Conservation (phyloP, 345 rosid genomes). For the Eucalyptus marginata region DNA sequence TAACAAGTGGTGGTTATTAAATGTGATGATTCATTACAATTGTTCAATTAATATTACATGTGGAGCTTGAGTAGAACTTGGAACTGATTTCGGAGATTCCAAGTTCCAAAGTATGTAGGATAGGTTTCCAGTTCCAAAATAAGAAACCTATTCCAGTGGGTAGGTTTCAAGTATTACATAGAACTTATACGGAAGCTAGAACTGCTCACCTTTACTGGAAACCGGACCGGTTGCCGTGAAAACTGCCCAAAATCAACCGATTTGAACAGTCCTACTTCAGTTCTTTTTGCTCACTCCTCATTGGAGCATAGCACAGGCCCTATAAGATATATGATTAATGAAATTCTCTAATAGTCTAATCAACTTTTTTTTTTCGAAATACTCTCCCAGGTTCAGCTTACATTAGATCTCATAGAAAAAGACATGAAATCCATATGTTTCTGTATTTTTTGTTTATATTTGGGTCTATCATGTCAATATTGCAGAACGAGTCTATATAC, state of each 20-base stretch:
- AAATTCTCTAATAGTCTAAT: not conserved
- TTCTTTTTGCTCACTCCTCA: not conserved
- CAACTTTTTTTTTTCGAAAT: not conserved
- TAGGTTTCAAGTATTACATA: not conserved
- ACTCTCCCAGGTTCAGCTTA: not conserved
- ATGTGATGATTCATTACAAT: too few relatives aligned
- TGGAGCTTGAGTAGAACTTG: too few relatives aligned
- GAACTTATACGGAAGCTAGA: too few relatives aligned
- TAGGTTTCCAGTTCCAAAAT: too few relatives aligned
- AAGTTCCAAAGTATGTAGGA: too few relatives aligned
- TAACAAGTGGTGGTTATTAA: too few relatives aligned
- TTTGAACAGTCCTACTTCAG: not conserved
- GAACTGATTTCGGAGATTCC: too few relatives aligned
- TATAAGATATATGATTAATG: not conserved
- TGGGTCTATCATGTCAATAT: not conserved
- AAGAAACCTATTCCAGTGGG: rapidly evolving
- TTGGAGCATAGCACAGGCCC: not conserved
- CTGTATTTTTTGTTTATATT: not conserved
- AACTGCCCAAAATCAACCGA: not conserved
- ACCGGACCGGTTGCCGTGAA: not conserved
- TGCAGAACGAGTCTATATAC: not conserved
- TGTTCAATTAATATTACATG: too few relatives aligned
- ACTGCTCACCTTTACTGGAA: too few relatives aligned
- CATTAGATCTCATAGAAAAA: not conserved
- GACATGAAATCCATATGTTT: not conserved